Evolutionary conservation across 345 rosid species (phyloP), one percentile per base, ranked within the genome.

Genomic region (Aegle marmelos): DNA sequence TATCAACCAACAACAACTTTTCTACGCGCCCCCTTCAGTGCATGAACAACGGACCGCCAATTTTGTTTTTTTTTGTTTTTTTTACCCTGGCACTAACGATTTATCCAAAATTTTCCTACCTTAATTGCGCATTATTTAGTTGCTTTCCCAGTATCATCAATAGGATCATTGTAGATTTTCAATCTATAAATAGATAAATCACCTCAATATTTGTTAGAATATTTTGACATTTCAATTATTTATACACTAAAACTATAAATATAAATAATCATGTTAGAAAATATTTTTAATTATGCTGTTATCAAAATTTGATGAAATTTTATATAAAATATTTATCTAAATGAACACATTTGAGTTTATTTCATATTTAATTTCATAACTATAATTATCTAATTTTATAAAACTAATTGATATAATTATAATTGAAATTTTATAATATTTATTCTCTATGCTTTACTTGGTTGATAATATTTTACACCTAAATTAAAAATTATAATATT

Each of bases 1-100:
- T 39, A 33, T 14, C 75, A 69, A 17, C 54, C 62, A 53, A 59
- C 81, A 13, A 45, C 75, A 48, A 5, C 16, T 1, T 14, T 21
- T 27, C 31, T 41, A 78, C 78, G 78, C 81, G 71, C 81, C 71
- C 76, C 75, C 60, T 50, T 7, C n/a, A 41, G 48, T 24, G 31
- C 53, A 39, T 76, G 56, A 19, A 11, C 2, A 31, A 2, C 30
- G 39, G 80, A 61, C 63, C 75, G 6, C 69, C 68, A 9, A 48
- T 54, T 1, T 33, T 33, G 1, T 37, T 37, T 6, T 37, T 37
- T 37, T 37, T 37, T 6, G 7, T 37, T 37, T 37, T 36, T 31
- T 31, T 36, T 7, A 7, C 41, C 48, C n/a, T n/a, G 11, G 50
- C 50, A 45, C 13, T 45, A 13, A 19, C 22, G 2, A 61, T 21